Conservation (phyloP, 305 asterid genomes). For the Nicotiana rustica region DNA sequence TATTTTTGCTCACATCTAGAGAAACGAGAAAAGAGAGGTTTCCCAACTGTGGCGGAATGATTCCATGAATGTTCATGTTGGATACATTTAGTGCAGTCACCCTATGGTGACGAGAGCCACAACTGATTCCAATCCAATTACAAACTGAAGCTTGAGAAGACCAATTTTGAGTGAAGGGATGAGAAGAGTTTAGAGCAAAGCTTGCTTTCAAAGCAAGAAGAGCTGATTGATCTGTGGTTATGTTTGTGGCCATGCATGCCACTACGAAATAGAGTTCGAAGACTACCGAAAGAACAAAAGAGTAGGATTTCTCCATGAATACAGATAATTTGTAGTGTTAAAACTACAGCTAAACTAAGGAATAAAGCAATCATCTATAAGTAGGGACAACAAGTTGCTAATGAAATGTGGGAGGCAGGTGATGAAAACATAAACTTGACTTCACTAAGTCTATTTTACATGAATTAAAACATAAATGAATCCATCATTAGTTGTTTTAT, state of each 20-base stretch:
- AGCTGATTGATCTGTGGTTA: conserved; percentile 39
- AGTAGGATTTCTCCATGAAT: neutral
- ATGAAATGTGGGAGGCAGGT: no score
- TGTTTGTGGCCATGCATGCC: conserved; percentile 1
- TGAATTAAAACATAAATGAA: no score
- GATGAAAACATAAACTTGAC: no score
- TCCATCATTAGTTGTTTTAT: no score
- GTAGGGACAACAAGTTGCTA: no score
- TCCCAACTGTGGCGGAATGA: neutral
- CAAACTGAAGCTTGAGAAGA: conserved; percentile 38
- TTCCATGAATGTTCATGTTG: neutral
- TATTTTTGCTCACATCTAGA: neutral
- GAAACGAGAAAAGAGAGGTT: conserved; percentile 30
- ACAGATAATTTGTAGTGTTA: no score
- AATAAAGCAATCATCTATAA: no score
- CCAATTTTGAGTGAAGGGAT: conserved; percentile 40
- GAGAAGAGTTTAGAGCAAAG: conserved; percentile 15
- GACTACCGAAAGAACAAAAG: neutral
- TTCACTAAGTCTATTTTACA: no score
- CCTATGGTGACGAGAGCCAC: conserved; percentile 36
- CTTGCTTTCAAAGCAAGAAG: conserved; percentile 40
- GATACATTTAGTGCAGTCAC: conserved; percentile 11
- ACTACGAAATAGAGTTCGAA: neutral
- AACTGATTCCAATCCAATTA: conserved; percentile 39
- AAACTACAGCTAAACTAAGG: no score